A percentile compares a stretch with the other conserved stretches of the same genome.
phyloP scores from a whole-genome alignment of 2,329 filamentous ascomycete species.

The Daldinia eschscholtzii region DNA sequence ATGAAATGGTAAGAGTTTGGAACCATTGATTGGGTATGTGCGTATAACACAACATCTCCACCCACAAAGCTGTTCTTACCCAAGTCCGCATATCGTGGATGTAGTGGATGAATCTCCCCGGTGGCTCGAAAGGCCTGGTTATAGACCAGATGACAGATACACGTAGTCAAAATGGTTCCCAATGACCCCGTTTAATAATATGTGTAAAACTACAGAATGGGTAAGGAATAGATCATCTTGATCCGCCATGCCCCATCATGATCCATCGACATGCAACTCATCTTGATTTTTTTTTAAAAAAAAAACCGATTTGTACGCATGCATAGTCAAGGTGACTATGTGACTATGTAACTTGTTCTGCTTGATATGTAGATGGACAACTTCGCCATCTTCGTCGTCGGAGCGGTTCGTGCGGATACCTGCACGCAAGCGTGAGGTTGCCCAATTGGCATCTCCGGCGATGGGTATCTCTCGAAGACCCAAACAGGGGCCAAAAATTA shows the following conservation, averaged over 20 bases:
- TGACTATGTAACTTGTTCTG: constrained; percentile 29
- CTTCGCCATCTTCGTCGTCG: constrained; percentile 16
- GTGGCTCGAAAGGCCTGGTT: constrained; percentile 23
- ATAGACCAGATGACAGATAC: constrained; percentile 22
- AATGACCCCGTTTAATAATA: constrained; percentile 16
- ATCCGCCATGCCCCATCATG: constrained; percentile 13
- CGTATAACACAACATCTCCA: constrained; percentile 13
- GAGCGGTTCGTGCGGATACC: constrained; percentile 38
- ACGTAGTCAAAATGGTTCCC: constrained; percentile 29
- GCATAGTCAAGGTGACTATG: constrained; percentile 20
- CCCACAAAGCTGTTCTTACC: constrained; percentile 9
- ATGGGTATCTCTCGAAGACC: too few species aligned
- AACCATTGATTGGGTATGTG: not conserved
- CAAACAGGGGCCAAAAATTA: too few species aligned
- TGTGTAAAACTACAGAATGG: constrained; percentile 30
- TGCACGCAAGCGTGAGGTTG: constrained; percentile 37
- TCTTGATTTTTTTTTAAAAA: constrained; percentile 16
- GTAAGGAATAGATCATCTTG: constrained; percentile 28
- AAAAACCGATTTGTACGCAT: constrained; percentile 33
- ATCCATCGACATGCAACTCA: constrained; percentile 25
- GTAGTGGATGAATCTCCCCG: constrained; percentile 19
- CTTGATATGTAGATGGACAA: constrained; percentile 26
- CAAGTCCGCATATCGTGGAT: constrained; percentile 19
- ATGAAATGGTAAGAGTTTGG: constrained; percentile 16
- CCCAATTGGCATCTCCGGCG: constrained; percentile 36